Evolutionary conservation across 2,329 filamentous ascomycete species (phyloP).

Genomic region (Phoma sp.): DNA sequence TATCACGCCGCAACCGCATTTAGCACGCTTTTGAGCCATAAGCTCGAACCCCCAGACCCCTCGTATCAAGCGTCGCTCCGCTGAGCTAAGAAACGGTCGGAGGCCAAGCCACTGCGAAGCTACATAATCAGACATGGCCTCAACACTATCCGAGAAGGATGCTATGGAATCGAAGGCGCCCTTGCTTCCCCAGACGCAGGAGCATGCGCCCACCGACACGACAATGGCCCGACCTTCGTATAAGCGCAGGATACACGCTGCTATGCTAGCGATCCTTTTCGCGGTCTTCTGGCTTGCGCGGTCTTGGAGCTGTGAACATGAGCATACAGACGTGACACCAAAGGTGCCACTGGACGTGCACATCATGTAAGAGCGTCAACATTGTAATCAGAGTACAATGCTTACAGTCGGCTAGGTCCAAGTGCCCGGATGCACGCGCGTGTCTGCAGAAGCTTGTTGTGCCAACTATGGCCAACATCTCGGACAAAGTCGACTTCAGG

Average conservation of each 20-base stretch:
- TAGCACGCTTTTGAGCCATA: constrained; percentile 3
- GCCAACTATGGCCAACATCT: constrained; percentile 81
- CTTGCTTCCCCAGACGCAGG: constrained; percentile 32
- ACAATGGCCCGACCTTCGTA: constrained; percentile 25
- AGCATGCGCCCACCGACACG: constrained; percentile 15
- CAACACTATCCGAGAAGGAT: constrained; percentile 7
- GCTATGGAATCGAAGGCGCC: constrained; percentile 40
- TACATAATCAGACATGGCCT: constrained; percentile 7
- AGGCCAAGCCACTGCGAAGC: constrained; percentile 6
- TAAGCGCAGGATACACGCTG: constrained; percentile 35
- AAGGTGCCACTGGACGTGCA: constrained; percentile 85
- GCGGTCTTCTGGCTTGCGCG: constrained; percentile 41
- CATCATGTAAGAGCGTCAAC: constrained; percentile 67
- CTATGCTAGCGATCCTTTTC: constrained; percentile 34
- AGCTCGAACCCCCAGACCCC: constrained; percentile 5
- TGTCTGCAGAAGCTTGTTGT: constrained; percentile 82
- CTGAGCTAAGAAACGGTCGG: constrained; percentile 9
- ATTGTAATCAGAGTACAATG: background rate
- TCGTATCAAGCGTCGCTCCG: constrained; percentile 7
- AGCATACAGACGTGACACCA: constrained; percentile 30
- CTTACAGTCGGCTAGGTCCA: constrained; percentile 50
- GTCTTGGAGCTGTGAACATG: constrained; percentile 35
- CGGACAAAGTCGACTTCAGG: constrained; percentile 86
- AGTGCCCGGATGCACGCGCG: constrained; percentile 89
- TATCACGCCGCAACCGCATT: constrained; percentile 13